Base-by-base conservation (phyloP, 225 moss, liverwort and hornwort genomes). In the Pleurozium schreberi region DNA sequence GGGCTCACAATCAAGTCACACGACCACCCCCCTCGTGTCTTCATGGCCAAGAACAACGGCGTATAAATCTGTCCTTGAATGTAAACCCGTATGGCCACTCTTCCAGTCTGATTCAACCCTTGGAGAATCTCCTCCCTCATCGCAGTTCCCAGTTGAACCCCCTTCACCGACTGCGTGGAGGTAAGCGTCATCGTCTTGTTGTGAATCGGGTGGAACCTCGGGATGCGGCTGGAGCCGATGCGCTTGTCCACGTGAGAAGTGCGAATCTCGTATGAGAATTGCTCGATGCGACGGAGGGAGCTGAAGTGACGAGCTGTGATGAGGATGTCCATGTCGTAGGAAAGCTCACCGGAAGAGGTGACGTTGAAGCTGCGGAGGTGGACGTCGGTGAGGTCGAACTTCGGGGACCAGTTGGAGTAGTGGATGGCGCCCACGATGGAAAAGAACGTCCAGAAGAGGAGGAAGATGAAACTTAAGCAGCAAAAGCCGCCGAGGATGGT, bases 1-100 rank as follows among this genome's bases (percentile, higher is more conserved):
- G 89, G 92, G 25, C 47, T 88, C 17, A 93, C 89, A 67, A 93
- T 93, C 64, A 91, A 31, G 50, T 93, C 91, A 21, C 92, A 93
- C 5, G 71, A 86, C 82, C 77, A 63, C 5, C 50, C 63, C 5
- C 58, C n/a, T 3, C 87, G 45, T 2, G 76, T 58, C 87, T 87
- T 91, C 92, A 83, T 63, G 2, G 87, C 89, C 63, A 91, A 71
- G 26, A 92, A 92, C 42, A 92, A 50, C 31, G 59, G 21, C 18
- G 92, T 91, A 36, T 87, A 91, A 26, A 91, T 68, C 60, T 92
- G 76, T 25, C 81, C 91, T 23, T 66, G 10, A 12, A 92, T 89
- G 49, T 58, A 87, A 5, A 92, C 0, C 8, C 91, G 64, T 4
- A 92, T 30, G 21, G 92, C 82, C 62, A 91, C 60, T 40, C 90